A percentile compares a stretch with the other conserved stretches of the same genome.
Conservation (phyloP, 495 filamentous ascomycete genomes). For the Xylaria curta region DNA sequence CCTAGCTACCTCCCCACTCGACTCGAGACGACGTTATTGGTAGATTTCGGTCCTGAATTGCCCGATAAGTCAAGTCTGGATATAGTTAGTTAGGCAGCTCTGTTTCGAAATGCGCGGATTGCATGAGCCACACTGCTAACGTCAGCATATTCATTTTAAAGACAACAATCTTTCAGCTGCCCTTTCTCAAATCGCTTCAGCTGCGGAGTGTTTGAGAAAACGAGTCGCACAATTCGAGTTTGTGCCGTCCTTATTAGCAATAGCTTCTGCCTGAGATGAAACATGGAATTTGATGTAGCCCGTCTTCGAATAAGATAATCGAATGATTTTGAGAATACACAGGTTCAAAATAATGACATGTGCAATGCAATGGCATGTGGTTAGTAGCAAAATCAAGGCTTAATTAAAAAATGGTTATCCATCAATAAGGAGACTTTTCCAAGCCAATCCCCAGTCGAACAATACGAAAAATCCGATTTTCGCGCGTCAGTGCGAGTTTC, state of each 20-base stretch:
- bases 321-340: background rate
- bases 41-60: background rate
- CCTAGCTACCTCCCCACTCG: background rate
- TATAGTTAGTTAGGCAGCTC: background rate
- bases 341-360: background rate
- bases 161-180: background rate
- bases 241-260: background rate
- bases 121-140: constrained; percentile 10
- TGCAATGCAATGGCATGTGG: background rate
- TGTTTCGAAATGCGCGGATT: background rate
- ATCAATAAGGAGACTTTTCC: background rate
- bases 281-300: background rate
- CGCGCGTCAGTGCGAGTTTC: background rate
- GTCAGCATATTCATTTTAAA: background rate
- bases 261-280: background rate
- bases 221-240: background rate
- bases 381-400: background rate
- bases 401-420: background rate
- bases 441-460: background rate
- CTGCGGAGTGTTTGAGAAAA: background rate
- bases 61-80: constrained; percentile 13
- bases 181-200: background rate
- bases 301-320: background rate
- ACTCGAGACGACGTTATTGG: background rate
- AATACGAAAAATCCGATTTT: background rate